Evolutionary conservation across 164 flowering plant species (phyloP).

Genomic region (Nelumbo lutea): DNA sequence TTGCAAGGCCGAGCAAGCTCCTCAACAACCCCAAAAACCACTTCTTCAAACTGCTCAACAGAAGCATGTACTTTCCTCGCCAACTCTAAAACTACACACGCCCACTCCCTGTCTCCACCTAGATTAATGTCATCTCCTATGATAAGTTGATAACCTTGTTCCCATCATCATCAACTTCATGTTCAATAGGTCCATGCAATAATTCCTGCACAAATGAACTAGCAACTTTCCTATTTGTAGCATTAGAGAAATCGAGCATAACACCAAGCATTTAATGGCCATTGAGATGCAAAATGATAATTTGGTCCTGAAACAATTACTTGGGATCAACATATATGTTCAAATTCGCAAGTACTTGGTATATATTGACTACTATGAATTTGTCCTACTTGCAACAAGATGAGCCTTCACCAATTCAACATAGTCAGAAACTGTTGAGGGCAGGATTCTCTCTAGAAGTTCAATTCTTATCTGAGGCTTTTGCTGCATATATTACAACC

Average conservation of each 20-base stretch:
- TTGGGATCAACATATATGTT: slow-evolving; percentile 9
- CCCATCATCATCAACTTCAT: slow-evolving; percentile 79
- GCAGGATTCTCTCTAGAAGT: slow-evolving; percentile 78
- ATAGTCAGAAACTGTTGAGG: slow-evolving; percentile 77
- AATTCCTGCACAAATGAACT: slow-evolving; percentile 64
- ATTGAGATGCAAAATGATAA: slow-evolving; percentile 72
- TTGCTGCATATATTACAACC: slow-evolving; percentile 89
- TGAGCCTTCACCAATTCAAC: slow-evolving; percentile 77
- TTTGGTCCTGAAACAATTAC: slow-evolving; percentile 56
- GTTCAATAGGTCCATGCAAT: slow-evolving; percentile 62
- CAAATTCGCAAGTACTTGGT: not conserved
- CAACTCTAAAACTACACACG: slow-evolving; percentile 67
- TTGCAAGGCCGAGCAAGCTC: slow-evolving; percentile 92
- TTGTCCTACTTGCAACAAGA: slow-evolving; percentile 66
- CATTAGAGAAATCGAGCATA: slow-evolving; percentile 92
- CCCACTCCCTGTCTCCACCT: slow-evolving; percentile 95
- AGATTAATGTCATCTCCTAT: slow-evolving; percentile 92
- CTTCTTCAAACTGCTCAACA: slow-evolving; percentile 82
- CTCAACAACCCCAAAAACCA: slow-evolving; percentile 49
- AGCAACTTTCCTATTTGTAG: slow-evolving; percentile 69
- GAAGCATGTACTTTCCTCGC: slow-evolving; percentile 77
- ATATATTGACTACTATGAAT: slow-evolving; percentile 1
- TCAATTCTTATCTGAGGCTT: slow-evolving; percentile 86
- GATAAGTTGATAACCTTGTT: slow-evolving; percentile 35
- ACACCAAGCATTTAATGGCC: slow-evolving; percentile 75